Conservation (phyloP, 306 rosid species). For the Inga laurina region DNA sequence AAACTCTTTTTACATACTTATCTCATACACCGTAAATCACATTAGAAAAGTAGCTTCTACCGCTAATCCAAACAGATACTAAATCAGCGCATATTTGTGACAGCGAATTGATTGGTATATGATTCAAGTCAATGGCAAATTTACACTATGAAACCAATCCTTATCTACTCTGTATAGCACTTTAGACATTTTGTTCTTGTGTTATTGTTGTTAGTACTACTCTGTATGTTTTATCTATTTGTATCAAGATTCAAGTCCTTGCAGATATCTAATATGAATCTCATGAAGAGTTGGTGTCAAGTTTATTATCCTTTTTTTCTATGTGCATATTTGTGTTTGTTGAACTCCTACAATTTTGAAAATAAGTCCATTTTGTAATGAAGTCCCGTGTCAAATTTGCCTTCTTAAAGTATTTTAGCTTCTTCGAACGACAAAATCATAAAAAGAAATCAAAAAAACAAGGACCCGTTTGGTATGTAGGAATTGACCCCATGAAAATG, state of each 20-base stretch:
- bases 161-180: background rate
- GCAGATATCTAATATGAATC: background rate
- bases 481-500: no score
- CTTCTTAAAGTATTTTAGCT: constrained; percentile 54
- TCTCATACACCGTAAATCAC: no score
- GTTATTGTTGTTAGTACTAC: no score
- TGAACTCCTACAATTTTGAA: constrained; percentile 56
- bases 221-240: no score
- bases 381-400: constrained; percentile 83
- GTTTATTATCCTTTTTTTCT: constrained; percentile 24
- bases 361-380: constrained; percentile 15
- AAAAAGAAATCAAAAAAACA: no score
- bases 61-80: no score
- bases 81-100: background rate
- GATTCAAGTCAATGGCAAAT: background rate
- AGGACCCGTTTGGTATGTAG: no score
- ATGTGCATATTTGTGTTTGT: constrained; percentile 59
- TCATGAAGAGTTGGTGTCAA: background rate
- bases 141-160: background rate
- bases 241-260: no score
- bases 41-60: no score
- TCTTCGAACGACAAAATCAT: background rate
- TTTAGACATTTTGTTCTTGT: background rate
- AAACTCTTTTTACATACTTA: no score
- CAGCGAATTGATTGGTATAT: background rate